Percentiles rank a stretch among this genome's conserved stretches.
phyloP scores from a whole-genome alignment of 768 basidiomycete species.

The Glaciozyma martinii region DNA sequence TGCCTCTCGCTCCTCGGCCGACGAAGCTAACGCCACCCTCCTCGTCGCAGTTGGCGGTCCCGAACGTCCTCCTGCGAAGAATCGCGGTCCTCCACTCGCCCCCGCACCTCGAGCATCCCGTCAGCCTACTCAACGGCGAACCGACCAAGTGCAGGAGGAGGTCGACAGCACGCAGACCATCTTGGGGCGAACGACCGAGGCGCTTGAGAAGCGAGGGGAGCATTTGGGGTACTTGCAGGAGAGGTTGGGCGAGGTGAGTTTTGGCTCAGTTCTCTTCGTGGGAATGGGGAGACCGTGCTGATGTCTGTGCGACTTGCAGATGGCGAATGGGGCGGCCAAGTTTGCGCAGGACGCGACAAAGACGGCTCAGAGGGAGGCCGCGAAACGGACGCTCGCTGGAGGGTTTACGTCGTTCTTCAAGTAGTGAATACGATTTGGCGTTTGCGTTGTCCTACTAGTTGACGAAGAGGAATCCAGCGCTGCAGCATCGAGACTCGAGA shows the following conservation, averaged over 20 bases:
- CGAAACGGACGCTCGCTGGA: background rate
- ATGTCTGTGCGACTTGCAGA: background rate
- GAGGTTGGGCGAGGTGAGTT: conserved; percentile 14
- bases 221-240: conserved; percentile 30
- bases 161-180: conserved; percentile 23
- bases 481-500: too few relatives aligned
- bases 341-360: conserved; percentile 25
- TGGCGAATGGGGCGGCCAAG: conserved; percentile 25
- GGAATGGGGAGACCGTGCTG: background rate
- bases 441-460: too few relatives aligned
- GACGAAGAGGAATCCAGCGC: too few relatives aligned
- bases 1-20: too few relatives aligned
- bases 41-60: conserved; percentile 25
- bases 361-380: conserved; percentile 15
- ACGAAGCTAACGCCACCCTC: background rate
- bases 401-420: too few relatives aligned
- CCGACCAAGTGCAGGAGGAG: conserved; percentile 9
- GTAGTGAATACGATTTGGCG: too few relatives aligned
- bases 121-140: background rate
- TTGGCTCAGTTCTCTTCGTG: background rate
- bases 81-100: background rate
- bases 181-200: conserved; percentile 26
- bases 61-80: conserved; percentile 23
- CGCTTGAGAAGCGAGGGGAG: conserved; percentile 32
- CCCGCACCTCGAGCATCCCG: background rate